Conservation (phyloP, 139 green algal species). For the Spirogloea muscicola region DNA sequence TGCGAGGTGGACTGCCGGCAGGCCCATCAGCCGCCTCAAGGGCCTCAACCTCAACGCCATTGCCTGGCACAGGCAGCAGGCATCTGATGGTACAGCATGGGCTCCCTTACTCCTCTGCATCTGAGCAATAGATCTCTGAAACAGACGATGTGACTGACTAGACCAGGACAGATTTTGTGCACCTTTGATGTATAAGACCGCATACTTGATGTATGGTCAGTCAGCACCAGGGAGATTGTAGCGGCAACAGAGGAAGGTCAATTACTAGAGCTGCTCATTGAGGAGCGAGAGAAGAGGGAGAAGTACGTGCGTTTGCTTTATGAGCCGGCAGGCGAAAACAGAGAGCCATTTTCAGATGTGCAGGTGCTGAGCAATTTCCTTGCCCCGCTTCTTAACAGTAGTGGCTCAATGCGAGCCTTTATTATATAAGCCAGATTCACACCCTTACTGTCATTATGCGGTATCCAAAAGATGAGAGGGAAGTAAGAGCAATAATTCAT, state of each 20-base stretch:
- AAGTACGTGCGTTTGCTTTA: slow-evolving; percentile 36
- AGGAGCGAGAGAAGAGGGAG: slow-evolving; percentile 37
- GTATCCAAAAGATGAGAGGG: too few species aligned
- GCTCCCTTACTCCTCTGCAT: background rate
- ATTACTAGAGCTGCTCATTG: slow-evolving; percentile 25
- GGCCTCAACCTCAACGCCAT: slow-evolving; percentile 24
- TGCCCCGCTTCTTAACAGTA: too few species aligned
- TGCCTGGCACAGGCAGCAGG: slow-evolving; percentile 22
- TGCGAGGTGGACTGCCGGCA: slow-evolving; percentile 14
- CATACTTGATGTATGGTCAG: background rate
- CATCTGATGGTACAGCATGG: slow-evolving; percentile 10
- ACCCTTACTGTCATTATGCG: too few species aligned
- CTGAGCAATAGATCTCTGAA: background rate
- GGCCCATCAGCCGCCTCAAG: slow-evolving; percentile 12
- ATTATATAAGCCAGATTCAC: too few species aligned
- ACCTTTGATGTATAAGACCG: background rate
- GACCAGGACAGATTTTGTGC: background rate
- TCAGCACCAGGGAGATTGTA: slow-evolving; percentile 23
- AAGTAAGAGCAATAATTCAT: too few species aligned
- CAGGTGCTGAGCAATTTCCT: too few species aligned
- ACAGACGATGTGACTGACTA: background rate
- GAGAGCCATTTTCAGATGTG: slow-evolving; percentile 22
- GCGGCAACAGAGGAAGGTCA: slow-evolving; percentile 16
- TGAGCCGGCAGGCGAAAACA: slow-evolving; percentile 15
- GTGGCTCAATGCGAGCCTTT: too few species aligned